Percentiles rank a stretch among this genome's conserved stretches.
These are phyloP conservation scores for Kuraishia hungarica DNA, from an alignment of 805 yeast genomes.

Conservation along the genomic window DNA sequence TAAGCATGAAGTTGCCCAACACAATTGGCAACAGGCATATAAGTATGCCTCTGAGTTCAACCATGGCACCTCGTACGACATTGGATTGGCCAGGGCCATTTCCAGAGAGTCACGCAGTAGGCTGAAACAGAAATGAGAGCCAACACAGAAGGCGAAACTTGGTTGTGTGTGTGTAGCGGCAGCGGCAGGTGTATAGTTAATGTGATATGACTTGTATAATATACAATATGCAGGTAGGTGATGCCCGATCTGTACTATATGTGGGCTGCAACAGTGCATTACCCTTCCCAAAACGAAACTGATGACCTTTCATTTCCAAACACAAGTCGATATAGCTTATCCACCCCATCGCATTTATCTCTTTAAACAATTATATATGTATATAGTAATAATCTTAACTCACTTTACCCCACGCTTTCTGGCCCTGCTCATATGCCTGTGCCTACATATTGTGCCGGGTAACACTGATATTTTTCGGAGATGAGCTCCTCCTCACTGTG, in stretches of 20 bases:
- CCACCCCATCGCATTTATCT: background rate
- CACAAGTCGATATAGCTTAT: too few relatives aligned
- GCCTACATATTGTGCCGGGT: background rate
- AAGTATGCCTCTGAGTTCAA: conserved; percentile 64
- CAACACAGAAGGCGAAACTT: background rate
- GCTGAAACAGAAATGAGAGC: conserved; percentile 15
- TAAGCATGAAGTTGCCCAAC: conserved; percentile 44
- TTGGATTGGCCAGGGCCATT: conserved; percentile 82
- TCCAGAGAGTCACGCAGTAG: conserved; percentile 68
- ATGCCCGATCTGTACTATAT: background rate
- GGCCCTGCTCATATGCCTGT: too few relatives aligned
- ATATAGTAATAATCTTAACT: background rate
- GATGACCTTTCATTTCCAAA: too few relatives aligned
- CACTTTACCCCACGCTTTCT: too few relatives aligned
- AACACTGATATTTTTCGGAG: background rate
- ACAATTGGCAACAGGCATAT: conserved; percentile 61
- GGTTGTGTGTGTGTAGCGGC: too few relatives aligned
- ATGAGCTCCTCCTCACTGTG: background rate
- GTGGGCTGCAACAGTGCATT: background rate
- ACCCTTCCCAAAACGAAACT: too few relatives aligned
- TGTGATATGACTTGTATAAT: background rate
- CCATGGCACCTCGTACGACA: conserved; percentile 72
- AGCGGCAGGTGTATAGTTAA: background rate
- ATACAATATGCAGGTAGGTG: background rate
- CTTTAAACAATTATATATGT: too few relatives aligned